These are phyloP conservation scores for Rhytidhysteron rufulum DNA, from an alignment of 2,329 filamentous ascomycete species.

Conservation along the genomic window DNA sequence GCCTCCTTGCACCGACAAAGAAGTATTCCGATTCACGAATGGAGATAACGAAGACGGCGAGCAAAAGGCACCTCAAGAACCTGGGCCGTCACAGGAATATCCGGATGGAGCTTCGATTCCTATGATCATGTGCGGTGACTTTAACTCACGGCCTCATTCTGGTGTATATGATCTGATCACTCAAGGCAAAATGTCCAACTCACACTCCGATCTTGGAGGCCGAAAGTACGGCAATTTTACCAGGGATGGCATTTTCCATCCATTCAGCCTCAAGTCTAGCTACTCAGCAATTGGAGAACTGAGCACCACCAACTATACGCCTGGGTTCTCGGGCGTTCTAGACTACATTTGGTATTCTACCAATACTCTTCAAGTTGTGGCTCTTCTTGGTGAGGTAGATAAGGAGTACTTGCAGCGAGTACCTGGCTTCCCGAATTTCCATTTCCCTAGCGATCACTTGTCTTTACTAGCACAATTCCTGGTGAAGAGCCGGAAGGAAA, in stretches of 20 bases:
- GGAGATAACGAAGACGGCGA: slow-evolving; percentile 48
- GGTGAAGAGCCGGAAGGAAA: slow-evolving; percentile 82
- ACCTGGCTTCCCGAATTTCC: slow-evolving; percentile 88
- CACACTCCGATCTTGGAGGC: slow-evolving; percentile 74
- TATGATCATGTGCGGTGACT: slow-evolving; percentile 87
- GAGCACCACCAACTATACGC: slow-evolving; percentile 94
- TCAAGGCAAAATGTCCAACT: slow-evolving; percentile 70
- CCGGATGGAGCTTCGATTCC: slow-evolving; percentile 82
- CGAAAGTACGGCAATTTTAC: slow-evolving; percentile 93
- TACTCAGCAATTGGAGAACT: slow-evolving; percentile 83
- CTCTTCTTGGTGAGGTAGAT: slow-evolving; percentile 82
- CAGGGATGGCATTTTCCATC: slow-evolving; percentile 85
- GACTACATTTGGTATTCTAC: slow-evolving; percentile 99
- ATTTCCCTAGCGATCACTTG: slow-evolving; percentile 91
- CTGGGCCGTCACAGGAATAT: slow-evolving; percentile 82
- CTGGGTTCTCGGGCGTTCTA: slow-evolving; percentile 85
- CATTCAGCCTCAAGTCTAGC: slow-evolving; percentile 87
- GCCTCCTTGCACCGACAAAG: slow-evolving; percentile 80
- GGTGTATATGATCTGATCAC: slow-evolving; percentile 89
- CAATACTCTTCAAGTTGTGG: slow-evolving; percentile 79
- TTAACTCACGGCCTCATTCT: slow-evolving; percentile 85
- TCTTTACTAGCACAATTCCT: slow-evolving; percentile 86
- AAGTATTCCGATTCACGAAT: slow-evolving; percentile 44
- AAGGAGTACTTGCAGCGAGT: slow-evolving; percentile 79
- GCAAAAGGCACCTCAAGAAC: slow-evolving; percentile 57